phyloP scores from a whole-genome alignment of 352 stramenopile genomes.

The Phytophthora colocasiae region DNA sequence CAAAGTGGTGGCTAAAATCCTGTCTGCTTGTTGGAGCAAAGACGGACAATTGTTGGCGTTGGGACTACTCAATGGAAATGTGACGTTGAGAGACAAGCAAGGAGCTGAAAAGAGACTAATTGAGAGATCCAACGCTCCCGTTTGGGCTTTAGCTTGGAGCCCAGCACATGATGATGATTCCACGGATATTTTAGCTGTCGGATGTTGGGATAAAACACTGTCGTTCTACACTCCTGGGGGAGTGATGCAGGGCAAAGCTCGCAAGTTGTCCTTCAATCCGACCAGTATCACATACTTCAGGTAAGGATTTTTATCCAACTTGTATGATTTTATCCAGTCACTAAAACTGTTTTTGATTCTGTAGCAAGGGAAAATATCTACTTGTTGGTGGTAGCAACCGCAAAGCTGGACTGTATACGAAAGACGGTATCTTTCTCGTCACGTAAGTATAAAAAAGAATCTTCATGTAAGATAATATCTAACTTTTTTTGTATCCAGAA shows the following conservation, averaged over 20 bases:
- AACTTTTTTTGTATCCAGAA: constrained; percentile 33
- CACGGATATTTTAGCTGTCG: constrained; percentile 90
- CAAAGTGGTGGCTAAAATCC: constrained; percentile 94
- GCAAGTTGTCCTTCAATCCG: constrained; percentile 93
- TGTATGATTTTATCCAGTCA: background rate
- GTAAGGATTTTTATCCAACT: constrained; percentile 22
- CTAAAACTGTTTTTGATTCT: constrained; percentile 9
- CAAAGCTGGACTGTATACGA: constrained; percentile 91
- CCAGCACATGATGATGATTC: constrained; percentile 77
- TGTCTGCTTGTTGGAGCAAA: constrained; percentile 92
- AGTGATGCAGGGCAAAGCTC: constrained; percentile 84
- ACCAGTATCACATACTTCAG: constrained; percentile 91
- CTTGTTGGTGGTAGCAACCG: constrained; percentile 89
- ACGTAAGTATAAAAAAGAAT: constrained; percentile 35
- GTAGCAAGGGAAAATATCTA: constrained; percentile 91
- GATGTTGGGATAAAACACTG: constrained; percentile 94
- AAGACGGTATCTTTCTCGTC: constrained; percentile 81
- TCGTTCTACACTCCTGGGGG: constrained; percentile 93
- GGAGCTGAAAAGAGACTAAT: constrained; percentile 93
- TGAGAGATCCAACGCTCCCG: constrained; percentile 74
- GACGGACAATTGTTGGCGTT: constrained; percentile 93
- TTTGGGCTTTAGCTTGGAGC: constrained; percentile 91
- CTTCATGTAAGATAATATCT: background rate
- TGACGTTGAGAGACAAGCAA: constrained; percentile 93
- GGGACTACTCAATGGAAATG: constrained; percentile 91